Conservation (phyloP, 2,329 filamentous ascomycete genomes). For the Endothia cerciana region DNA sequence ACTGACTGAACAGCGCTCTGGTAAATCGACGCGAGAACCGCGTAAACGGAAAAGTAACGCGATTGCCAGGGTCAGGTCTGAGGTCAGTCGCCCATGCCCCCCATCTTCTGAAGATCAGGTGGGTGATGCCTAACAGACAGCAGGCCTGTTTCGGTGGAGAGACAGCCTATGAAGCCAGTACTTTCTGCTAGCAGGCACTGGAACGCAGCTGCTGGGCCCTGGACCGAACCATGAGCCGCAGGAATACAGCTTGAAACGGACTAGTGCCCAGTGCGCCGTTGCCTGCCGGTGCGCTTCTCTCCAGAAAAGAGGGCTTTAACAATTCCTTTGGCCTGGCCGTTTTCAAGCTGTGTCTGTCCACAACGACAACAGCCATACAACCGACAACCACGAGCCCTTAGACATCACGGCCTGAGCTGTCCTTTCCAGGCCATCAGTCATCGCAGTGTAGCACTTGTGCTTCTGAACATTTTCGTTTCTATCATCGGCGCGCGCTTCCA, state of each 20-base stretch:
- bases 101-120: not conserved
- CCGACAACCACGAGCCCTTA: not conserved
- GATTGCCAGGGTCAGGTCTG: constrained; percentile 3
- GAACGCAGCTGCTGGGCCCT: not conserved
- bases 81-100: not conserved
- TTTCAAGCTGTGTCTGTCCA: not conserved
- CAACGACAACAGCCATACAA: not conserved
- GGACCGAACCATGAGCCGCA: not conserved
- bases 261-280: not conserved
- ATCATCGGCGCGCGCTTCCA: not conserved
- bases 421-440: not conserved
- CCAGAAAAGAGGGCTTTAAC: not conserved
- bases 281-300: not conserved
- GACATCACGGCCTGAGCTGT: not conserved
- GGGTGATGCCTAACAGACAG: not conserved
- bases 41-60: constrained; percentile 18
- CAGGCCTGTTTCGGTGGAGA: not conserved
- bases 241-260: not conserved
- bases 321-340: not conserved
- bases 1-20: not conserved
- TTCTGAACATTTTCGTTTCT: not conserved
- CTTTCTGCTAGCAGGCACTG: not conserved
- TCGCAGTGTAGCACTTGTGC: not conserved
- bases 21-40: constrained; percentile 18
- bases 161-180: not conserved